Percentiles rank a stretch among this genome's conserved stretches.
These are phyloP conservation scores for Camelina sativa DNA, from an alignment of 345 rosid genomes.

Conservation along the genomic window DNA sequence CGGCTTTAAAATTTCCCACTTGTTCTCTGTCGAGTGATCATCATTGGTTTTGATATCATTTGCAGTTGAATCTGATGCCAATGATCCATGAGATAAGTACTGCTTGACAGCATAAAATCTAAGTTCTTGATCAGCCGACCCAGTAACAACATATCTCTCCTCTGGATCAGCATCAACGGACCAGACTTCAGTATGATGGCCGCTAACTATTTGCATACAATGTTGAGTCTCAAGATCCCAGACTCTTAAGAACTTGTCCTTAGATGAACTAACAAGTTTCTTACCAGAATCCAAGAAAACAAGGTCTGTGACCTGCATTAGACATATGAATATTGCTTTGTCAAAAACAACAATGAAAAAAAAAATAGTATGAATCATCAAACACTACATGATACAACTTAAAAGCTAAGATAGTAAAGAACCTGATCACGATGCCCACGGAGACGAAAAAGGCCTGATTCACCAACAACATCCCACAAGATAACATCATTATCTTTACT, in stretches of 20 bases:
- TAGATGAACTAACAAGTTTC: constrained; percentile 88
- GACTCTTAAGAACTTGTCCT: constrained; percentile 93
- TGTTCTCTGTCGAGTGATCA: constrained; percentile 52
- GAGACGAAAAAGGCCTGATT: constrained; percentile 80
- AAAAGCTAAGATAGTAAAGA: constrained; percentile 8
- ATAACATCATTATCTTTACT: constrained; percentile 92
- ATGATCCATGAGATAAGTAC: constrained; percentile 40
- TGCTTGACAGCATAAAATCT: constrained; percentile 70
- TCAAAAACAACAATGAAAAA: not conserved
- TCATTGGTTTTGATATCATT: constrained; percentile 44
- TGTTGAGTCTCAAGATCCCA: constrained; percentile 99
- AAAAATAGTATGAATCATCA: constrained; percentile 13
- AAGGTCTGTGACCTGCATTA: constrained; percentile 83
- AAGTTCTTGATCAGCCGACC: constrained; percentile 91
- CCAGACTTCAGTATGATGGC: constrained; percentile 99
- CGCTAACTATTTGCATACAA: constrained; percentile 89
- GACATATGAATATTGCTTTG: not conserved
- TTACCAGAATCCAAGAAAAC: constrained; percentile 86
- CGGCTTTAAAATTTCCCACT: constrained; percentile 73
- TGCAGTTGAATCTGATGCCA: constrained; percentile 43
- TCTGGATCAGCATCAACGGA: constrained; percentile 83
- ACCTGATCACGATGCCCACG: constrained; percentile 98
- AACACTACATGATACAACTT: constrained; percentile 15
- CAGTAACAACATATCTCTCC: constrained; percentile 80
- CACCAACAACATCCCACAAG: constrained; percentile 94